phyloP scores from a whole-genome alignment of 2,329 filamentous ascomycete genomes.

The Nigrospora osmanthi region DNA sequence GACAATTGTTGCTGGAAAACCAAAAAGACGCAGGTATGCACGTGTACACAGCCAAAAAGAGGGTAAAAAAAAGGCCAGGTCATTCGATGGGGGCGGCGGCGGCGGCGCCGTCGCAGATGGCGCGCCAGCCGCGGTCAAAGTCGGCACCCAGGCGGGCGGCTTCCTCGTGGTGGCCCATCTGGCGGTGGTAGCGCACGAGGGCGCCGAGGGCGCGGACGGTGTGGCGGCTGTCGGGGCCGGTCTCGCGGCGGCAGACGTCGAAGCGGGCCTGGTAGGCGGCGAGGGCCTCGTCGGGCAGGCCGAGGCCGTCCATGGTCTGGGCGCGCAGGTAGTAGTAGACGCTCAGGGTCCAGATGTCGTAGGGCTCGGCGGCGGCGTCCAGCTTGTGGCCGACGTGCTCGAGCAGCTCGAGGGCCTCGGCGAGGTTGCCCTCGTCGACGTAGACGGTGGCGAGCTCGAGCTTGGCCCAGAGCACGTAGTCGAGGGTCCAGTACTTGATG shows the following conservation, averaged over 20 bases:
- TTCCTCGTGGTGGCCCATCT: constrained; percentile 1
- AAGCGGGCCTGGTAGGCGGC: neutral
- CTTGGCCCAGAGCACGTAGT: constrained; percentile 2
- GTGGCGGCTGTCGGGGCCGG: constrained; percentile 1
- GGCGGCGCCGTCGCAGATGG: neutral
- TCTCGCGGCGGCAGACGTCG: neutral
- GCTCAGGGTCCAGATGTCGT: constrained; percentile 2
- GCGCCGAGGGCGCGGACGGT: constrained; percentile 1
- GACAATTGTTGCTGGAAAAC: too few species aligned
- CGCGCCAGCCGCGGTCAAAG: neutral
- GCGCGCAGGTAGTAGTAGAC: constrained; percentile 1
- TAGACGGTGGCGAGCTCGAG: constrained; percentile 1
- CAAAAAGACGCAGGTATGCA: too few species aligned
- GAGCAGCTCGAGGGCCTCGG: neutral
- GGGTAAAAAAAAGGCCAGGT: too few species aligned
- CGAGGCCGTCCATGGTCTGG: neutral
- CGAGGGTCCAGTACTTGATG: constrained; percentile 3
- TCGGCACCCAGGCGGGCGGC: neutral
- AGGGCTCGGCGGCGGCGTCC: neutral
- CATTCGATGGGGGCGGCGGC: too few species aligned
- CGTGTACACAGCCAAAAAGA: too few species aligned
- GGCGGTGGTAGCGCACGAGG: constrained; percentile 2
- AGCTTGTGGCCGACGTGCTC: neutral
- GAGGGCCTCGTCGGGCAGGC: neutral
- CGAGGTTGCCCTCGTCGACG: neutral